These are phyloP conservation scores for Fonsecaea monophora DNA, from an alignment of 2,329 filamentous ascomycete species.

Conservation along the genomic window DNA sequence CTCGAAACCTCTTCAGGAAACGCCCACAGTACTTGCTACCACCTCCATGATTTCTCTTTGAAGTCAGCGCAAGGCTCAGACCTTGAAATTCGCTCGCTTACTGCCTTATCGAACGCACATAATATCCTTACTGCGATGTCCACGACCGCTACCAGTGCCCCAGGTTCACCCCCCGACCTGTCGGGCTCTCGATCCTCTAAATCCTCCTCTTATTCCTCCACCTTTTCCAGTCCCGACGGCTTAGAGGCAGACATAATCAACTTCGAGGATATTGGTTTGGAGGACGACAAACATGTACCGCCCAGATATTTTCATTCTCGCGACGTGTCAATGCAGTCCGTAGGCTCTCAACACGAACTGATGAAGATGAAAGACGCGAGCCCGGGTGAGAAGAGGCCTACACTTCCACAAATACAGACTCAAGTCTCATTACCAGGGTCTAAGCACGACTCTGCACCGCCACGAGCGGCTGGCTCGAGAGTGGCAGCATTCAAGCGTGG, in stretches of 20 bases:
- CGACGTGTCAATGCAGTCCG: constrained; percentile 37
- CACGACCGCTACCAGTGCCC: constrained; percentile 52
- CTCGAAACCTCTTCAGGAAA: constrained; percentile 25
- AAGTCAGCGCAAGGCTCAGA: constrained; percentile 22
- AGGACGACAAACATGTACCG: constrained; percentile 65
- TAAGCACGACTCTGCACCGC: constrained; percentile 23
- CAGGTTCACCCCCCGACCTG: constrained; percentile 77
- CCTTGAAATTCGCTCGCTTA: constrained; percentile 30
- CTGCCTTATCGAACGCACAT: constrained; percentile 25
- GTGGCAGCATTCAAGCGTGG: constrained; percentile 25
- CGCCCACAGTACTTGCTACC: constrained; percentile 14
- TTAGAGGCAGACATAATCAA: constrained; percentile 76
- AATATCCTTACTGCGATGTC: constrained; percentile 50
- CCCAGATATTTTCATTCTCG: constrained; percentile 28
- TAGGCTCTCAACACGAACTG: constrained; percentile 42
- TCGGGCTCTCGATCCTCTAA: constrained; percentile 88
- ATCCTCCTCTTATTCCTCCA: constrained; percentile 85
- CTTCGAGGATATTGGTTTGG: constrained; percentile 92
- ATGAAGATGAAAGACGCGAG: constrained; percentile 26
- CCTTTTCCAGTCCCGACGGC: constrained; percentile 64
- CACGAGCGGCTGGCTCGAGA: constrained; percentile 13
- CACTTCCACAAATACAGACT: constrained; percentile 32
- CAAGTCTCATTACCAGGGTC: constrained; percentile 15
- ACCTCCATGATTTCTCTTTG: constrained; percentile 29
- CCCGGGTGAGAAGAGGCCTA: constrained; percentile 19